Evolutionary conservation across 371 early-diverging fungal species (phyloP), one percentile per base, ranked within the genome.

Genomic region (Rhizopus delemar): DNA sequence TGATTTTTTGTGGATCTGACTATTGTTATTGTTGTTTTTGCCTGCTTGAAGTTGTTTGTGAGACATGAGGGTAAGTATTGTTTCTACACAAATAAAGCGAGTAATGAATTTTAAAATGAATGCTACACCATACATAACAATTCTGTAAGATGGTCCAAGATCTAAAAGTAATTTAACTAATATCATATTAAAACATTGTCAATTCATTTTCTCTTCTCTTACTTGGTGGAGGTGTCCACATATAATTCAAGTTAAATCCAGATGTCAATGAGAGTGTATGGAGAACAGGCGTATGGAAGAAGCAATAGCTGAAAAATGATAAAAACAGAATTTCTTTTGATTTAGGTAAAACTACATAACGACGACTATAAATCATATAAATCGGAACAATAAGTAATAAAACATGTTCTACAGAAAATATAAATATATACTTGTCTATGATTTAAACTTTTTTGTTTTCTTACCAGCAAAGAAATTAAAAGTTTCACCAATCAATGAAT

Each of bases 381-480:
- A 86, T 58, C 9, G 87, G 87, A 6, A 82, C 77, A 8, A 77
- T 55, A 46, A 85, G 46, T 9, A 86, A 64, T 32, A 83, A 54
- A 46, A 75, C 69, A 56, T 86, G 87, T 41, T 86, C 86, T 86
- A 64, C 4, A 12, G 7, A 16, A 57, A 12, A 36, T 5, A 51
- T 15, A 12, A 15, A 16, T 35, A n/a, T n/a, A 32, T 12, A 28
- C 29, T 50, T 4, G 12, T 29, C 5, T 12, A 41, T n/a, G 15
- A 33, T 22, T 51, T 34, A 22, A 22, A 22, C 22, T 22, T 22
- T 22, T 22, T 22, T 22, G 22, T 58, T 16, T 39, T 41, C 46
- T 46, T 76, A 84, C 86, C 87, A 15, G 84, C 75, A 63, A 71
- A 85, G 60, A 87, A 87, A 61, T 86, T 86, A 38, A 82, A 78